Evolutionary conservation across 2,329 filamentous ascomycete species (phyloP).

Genomic region (Aspergillus brunneoviolaceus): DNA sequence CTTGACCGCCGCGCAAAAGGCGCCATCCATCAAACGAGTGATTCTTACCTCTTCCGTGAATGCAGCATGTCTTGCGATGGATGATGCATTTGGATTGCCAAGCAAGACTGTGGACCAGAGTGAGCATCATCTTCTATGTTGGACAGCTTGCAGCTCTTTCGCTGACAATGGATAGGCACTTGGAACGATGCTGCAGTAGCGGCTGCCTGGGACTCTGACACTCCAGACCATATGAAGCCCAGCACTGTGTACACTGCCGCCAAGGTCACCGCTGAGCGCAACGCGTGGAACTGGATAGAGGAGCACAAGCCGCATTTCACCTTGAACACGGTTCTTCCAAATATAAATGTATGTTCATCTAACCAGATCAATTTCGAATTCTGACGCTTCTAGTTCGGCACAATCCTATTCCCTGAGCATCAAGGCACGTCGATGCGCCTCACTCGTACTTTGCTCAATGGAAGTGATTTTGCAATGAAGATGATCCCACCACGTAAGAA

Average conservation of each 20-base stretch:
- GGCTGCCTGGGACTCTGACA: constrained; percentile 7
- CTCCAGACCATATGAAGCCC: not conserved
- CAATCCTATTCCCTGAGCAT: too few relatives aligned
- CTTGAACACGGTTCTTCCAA: constrained; percentile 42
- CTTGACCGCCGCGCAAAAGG: too few relatives aligned
- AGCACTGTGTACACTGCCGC: constrained; percentile 35
- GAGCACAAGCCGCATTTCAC: constrained; percentile 47
- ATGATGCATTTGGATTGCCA: constrained; percentile 13
- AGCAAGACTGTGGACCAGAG: not conserved
- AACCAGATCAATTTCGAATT: too few relatives aligned
- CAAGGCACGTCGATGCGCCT: too few relatives aligned
- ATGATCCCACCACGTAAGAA: too few relatives aligned
- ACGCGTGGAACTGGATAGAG: constrained; percentile 48
- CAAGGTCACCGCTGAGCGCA: constrained; percentile 50
- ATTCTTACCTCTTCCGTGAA: too few relatives aligned
- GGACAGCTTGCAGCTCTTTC: too few relatives aligned
- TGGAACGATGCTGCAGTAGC: constrained; percentile 7
- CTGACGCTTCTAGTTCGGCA: too few relatives aligned
- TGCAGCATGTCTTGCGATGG: too few relatives aligned
- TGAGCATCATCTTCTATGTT: constrained; percentile 27
- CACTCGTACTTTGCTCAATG: too few relatives aligned
- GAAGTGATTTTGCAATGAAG: too few relatives aligned
- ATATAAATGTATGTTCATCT: constrained; percentile 27
- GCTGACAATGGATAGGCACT: constrained; percentile 13
- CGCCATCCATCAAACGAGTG: too few relatives aligned